Conservation (phyloP, 306 rosid genomes). For the Betula pendula region DNA sequence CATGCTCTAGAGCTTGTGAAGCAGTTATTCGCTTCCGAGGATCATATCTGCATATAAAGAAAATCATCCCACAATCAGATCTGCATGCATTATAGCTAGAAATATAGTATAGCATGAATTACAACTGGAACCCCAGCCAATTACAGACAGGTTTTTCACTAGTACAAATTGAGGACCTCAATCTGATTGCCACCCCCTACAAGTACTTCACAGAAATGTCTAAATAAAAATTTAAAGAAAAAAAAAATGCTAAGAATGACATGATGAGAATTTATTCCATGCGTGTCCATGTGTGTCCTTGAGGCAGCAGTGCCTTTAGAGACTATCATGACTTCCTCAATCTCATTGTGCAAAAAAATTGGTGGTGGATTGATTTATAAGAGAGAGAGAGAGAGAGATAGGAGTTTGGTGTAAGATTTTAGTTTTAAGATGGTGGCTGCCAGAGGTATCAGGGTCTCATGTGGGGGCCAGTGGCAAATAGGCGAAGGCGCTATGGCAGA, state of each 20-base stretch:
- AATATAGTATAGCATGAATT: neutral
- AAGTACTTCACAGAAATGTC: neutral
- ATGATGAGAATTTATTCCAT: neutral
- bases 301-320: neutral
- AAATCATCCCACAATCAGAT: neutral
- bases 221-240: neutral
- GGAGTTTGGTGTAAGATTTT: neutral
- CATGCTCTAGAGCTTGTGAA: slow-evolving; percentile 93
- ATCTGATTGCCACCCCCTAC: neutral
- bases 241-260: neutral
- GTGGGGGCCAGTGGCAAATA: neutral
- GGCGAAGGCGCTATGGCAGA: neutral
- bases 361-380: neutral
- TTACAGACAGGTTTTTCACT: neutral
- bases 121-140: neutral
- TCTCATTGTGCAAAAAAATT: neutral
- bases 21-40: slow-evolving; percentile 92
- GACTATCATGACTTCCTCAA: neutral
- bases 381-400: neutral
- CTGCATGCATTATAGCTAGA: neutral
- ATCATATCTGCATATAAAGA: slow-evolving; percentile 74
- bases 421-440: neutral
- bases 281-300: neutral
- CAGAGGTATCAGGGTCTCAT: neutral
- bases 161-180: neutral